A percentile compares a stretch with the other conserved stretches of the same genome.
phyloP scores from a whole-genome alignment of 495 filamentous ascomycete genomes.

The Paragyromitra xinjiangensis region DNA sequence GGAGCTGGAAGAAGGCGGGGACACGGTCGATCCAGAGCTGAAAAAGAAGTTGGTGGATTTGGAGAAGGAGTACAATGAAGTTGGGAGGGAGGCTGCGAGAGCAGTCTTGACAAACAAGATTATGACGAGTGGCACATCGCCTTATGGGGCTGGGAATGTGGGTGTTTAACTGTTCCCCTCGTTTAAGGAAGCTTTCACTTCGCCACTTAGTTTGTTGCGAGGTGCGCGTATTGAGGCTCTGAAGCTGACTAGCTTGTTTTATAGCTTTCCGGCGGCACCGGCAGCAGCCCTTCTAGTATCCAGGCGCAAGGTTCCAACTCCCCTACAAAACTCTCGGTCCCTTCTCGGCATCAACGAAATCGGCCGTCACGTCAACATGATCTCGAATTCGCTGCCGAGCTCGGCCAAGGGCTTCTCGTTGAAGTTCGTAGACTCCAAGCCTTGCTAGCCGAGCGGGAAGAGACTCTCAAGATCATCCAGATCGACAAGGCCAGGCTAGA shows the following conservation, averaged over 20 bases:
- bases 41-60: constrained; percentile 83
- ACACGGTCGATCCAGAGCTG: constrained; percentile 84
- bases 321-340: constrained; percentile 87
- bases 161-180: constrained; percentile 26
- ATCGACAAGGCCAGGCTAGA: constrained; percentile 80
- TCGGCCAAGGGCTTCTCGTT: constrained; percentile 85
- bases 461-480: constrained; percentile 76
- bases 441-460: constrained; percentile 84
- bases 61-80: constrained; percentile 94
- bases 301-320: constrained; percentile 85
- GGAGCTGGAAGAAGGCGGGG: constrained; percentile 81
- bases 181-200: constrained; percentile 2
- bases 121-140: constrained; percentile 72
- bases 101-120: constrained; percentile 87
- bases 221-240: constrained; percentile 23
- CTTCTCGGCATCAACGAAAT: constrained; percentile 82
- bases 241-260: constrained; percentile 24
- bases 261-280: constrained; percentile 31
- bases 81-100: constrained; percentile 86
- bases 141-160: constrained; percentile 63
- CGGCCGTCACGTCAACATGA: constrained; percentile 80
- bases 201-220: neutral
- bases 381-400: constrained; percentile 95
- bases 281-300: constrained; percentile 68
- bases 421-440: constrained; percentile 90